Evolutionary conservation across 108 stramenopile genomes (phyloP), one percentile per base, ranked within the genome.

Genomic region (Seminavis robusta): DNA sequence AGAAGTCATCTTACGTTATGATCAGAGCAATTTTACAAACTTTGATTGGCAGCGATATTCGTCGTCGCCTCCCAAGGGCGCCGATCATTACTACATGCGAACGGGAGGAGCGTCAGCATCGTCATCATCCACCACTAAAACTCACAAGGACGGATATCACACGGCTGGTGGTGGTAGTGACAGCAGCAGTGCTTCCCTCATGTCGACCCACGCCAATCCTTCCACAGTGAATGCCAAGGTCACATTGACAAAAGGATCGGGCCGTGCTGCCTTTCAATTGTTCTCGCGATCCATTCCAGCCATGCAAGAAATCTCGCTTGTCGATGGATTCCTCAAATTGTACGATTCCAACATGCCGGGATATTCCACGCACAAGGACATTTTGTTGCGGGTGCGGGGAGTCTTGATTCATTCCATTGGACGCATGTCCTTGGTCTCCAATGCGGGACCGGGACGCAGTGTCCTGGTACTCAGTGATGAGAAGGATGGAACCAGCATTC

Each of bases 261-360:
- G 89, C 9, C 72, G 77, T 0, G 77, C 67, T 0, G 86, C 83
- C 26, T 81, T 91, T 33, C 82, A 86, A 52, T 61, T 92, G 10
- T 83, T 81, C 55, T 68, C 80, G 11, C 79, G 83, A 33, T 51
- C 80, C 8, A 83, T 92, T 52, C 84, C 90, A 11, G 77, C 71
- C 27, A 86, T 92, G 81, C 74, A 76, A 16, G 80, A 92, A 65
- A n/a, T 93, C 1, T 70, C 67, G 26, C 60, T 89, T 6, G 79
- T 93, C n/a, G 91, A 89, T 69, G 91, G 91, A 1, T 73, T 83
- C 31, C 67, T 89, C 23, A 89, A 84, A 58, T 60, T 93, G 0
- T 93, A 82, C 42, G 81, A 87, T 57, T 73, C 80, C 1, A 69
- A 61, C 30, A 74, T 73, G 23, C 50, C 41, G 1, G 75, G 82